Conservation (phyloP, 2,329 filamentous ascomycete genomes). For the Ceratocystis cacaofunesta region DNA sequence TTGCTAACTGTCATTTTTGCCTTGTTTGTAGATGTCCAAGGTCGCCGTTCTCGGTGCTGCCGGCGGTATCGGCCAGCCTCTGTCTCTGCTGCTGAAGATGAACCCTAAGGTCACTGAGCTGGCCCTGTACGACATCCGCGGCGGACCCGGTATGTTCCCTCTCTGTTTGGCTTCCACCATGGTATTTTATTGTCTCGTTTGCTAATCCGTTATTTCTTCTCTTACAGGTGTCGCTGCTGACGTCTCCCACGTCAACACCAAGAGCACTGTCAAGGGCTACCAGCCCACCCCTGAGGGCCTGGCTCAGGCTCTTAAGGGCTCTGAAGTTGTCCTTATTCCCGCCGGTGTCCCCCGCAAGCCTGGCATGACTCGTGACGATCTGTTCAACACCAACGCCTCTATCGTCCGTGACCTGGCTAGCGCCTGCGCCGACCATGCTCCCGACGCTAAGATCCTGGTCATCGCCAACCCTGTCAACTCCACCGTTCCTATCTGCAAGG, state of each 20-base stretch:
- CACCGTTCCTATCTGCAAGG: slow-evolving; percentile 91
- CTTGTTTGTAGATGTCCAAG: slow-evolving; percentile 63
- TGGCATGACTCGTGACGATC: slow-evolving; percentile 98
- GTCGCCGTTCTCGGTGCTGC: slow-evolving; percentile 92
- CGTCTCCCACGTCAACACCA: slow-evolving; percentile 98
- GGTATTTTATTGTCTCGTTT: neutral
- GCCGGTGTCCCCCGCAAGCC: slow-evolving; percentile 98
- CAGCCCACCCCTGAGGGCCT: slow-evolving; percentile 64
- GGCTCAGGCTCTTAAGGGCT: slow-evolving; percentile 62
- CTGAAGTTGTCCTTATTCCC: slow-evolving; percentile 92
- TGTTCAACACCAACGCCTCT: slow-evolving; percentile 99
- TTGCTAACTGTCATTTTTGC: slow-evolving; percentile 10
- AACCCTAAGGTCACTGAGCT: slow-evolving; percentile 90
- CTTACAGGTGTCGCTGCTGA: slow-evolving; percentile 87
- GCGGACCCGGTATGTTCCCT: slow-evolving; percentile 62
- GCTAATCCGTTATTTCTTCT: neutral
- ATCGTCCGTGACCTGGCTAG: slow-evolving; percentile 98
- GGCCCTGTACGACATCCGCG: slow-evolving; percentile 93
- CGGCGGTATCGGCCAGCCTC: slow-evolving; percentile 95
- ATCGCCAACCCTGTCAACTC: slow-evolving; percentile 99
- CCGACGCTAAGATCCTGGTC: slow-evolving; percentile 88
- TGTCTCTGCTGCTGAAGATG: slow-evolving; percentile 96
- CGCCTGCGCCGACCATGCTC: slow-evolving; percentile 74
- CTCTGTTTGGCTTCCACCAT: neutral
- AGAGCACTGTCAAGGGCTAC: slow-evolving; percentile 85